Conservation (phyloP, 2,329 filamentous ascomycete genomes). For the Aspergillus spinulosporus region DNA sequence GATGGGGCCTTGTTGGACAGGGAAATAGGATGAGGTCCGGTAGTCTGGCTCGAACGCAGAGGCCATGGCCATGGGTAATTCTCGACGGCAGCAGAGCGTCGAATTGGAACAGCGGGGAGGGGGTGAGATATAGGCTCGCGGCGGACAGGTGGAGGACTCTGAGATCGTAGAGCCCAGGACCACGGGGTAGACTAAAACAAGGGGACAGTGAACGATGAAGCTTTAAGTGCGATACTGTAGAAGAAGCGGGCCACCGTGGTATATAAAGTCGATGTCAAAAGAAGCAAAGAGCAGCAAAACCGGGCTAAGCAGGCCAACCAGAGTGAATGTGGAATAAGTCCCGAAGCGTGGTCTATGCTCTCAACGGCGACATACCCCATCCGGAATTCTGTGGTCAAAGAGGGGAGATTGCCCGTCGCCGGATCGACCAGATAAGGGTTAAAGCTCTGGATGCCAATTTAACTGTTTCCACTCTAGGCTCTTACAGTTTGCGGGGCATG, state of each 20-base stretch:
- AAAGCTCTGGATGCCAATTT: slow-evolving; percentile 1
- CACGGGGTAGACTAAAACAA: background rate
- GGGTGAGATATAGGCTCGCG: background rate
- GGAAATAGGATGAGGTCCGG: background rate
- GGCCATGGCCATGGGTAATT: background rate
- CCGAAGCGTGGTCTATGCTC: background rate
- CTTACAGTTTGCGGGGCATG: slow-evolving; percentile 8
- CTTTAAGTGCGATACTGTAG: background rate
- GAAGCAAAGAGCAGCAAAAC: slow-evolving; percentile 1
- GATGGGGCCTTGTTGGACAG: background rate
- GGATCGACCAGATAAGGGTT: slow-evolving; percentile 6
- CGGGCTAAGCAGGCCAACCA: background rate
- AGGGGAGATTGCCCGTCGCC: background rate
- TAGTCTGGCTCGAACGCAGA: slow-evolving; percentile 5
- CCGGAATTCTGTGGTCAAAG: background rate
- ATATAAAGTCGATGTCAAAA: slow-evolving; percentile 9
- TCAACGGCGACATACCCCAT: background rate
- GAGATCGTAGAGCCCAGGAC: background rate
- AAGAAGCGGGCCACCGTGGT: background rate
- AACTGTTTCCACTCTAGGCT: background rate
- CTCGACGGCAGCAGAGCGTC: too few relatives aligned
- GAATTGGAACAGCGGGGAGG: background rate
- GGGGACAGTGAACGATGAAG: background rate
- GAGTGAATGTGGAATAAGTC: background rate
- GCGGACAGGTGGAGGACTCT: background rate